Conservation (phyloP, 306 rosid species). For the Rosa persica region DNA sequence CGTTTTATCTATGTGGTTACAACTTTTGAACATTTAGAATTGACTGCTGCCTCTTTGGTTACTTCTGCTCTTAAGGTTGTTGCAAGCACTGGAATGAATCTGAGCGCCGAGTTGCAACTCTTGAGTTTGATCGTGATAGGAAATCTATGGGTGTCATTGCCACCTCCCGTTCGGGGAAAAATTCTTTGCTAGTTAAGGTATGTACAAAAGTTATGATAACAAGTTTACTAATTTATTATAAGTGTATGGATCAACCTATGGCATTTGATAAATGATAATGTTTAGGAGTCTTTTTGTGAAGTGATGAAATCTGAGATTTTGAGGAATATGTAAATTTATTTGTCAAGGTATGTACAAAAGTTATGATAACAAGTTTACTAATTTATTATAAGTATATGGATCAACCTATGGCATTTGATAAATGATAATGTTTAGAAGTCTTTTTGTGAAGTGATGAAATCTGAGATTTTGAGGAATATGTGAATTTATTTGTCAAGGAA, state of each 20-base stretch:
- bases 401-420: not conserved
- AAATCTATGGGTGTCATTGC: slow-evolving; percentile 86
- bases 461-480: not conserved
- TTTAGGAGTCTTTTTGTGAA: not conserved
- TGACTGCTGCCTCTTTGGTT: slow-evolving; percentile 15
- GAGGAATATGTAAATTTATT: too few species aligned
- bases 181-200: slow-evolving; percentile 77
- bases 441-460: not conserved
- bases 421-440: not conserved
- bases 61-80: slow-evolving; percentile 44
- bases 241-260: not conserved
- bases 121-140: slow-evolving; percentile 84
- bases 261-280: not conserved
- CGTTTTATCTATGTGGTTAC: slow-evolving; percentile 1
- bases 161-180: slow-evolving; percentile 47
- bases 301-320: not conserved
- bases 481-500: not conserved
- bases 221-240: not conserved
- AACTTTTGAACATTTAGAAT: not conserved
- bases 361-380: not conserved
- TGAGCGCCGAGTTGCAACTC: slow-evolving; percentile 68
- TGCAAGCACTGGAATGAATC: slow-evolving; percentile 62
- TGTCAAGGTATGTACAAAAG: slow-evolving; percentile 52
- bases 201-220: not conserved
- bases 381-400: not conserved